Evolutionary conservation across 1,139 yeast genomes (phyloP), one percentile per base, ranked within the genome.

Genomic region (Yamadazyma dendronema): DNA sequence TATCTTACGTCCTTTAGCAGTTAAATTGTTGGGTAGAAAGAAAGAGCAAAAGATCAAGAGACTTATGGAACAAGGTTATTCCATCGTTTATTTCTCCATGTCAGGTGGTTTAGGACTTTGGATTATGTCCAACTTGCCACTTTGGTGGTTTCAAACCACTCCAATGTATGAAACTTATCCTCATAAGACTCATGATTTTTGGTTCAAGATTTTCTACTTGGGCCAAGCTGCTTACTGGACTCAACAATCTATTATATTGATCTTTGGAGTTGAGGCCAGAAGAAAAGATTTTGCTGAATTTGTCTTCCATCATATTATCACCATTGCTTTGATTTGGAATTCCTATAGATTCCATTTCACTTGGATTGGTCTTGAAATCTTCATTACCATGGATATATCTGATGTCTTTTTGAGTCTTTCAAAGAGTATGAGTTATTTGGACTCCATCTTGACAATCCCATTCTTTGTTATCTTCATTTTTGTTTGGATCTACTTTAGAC

Each of bases 211-310:
- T 13, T 94, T 84, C 58, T 94, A 92, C 61, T 70, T 92, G 47
- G 81, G 88, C 28, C 98, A 92, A 66, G 97, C 97, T 5, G 86
- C 97, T 2, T 92, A 88, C 62, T 92, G 99, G 99, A 81, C 89
- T 13, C 99, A 92, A 65, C 98, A 92, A 63, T 83, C 94, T 1
- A 79, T 86, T 30, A 84, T 92, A 19, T 70, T 92, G 44, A 65
- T 81, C 39, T 70, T 94, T 48, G 96, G 86, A 61, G 74, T 92
- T 45, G 99, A 92, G 62, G 88, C 88, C 61, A 97, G 97, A 40
- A 77, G 99, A 61, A 89, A 88, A 61, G 99, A 92, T 61, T 90
- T 83, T 62, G 71, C 80, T 51, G 98, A 92, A 62, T 75, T 92
- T 46, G 89, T 90, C 16, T 81, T 89, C 62, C 99, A 92, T 60